phyloP scores from a whole-genome alignment of 2,329 filamentous ascomycete genomes.

The Botryotinia narcissicola region DNA sequence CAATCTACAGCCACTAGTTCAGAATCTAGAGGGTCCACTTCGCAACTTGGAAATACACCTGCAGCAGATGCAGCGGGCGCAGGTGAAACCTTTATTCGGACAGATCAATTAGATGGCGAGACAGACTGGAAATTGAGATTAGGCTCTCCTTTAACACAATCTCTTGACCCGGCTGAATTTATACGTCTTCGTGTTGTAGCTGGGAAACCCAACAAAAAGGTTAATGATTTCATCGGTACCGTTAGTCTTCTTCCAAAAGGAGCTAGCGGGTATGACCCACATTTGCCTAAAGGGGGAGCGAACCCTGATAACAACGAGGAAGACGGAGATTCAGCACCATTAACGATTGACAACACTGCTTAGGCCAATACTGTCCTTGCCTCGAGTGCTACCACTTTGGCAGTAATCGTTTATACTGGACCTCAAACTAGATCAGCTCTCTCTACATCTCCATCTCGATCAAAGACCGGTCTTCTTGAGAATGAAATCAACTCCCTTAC shows the following conservation, averaged over 20 bases:
- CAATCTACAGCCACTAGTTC: slow-evolving; percentile 26
- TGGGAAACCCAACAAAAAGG: slow-evolving; percentile 86
- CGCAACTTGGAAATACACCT: slow-evolving; percentile 32
- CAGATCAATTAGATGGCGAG: slow-evolving; percentile 95
- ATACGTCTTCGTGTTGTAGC: slow-evolving; percentile 69
- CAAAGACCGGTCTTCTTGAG: slow-evolving; percentile 90
- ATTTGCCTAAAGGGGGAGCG: slow-evolving; percentile 35
- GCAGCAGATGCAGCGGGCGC: slow-evolving; percentile 36
- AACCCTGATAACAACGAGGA: slow-evolving; percentile 35
- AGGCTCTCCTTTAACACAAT: slow-evolving; percentile 81
- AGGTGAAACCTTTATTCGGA: slow-evolving; percentile 94
- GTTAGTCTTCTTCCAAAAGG: slow-evolving; percentile 67
- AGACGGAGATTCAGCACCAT: slow-evolving; percentile 59
- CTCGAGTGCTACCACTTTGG: slow-evolving; percentile 83
- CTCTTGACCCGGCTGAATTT: slow-evolving; percentile 70
- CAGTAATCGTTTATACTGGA: slow-evolving; percentile 91
- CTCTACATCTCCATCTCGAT: slow-evolving; percentile 86
- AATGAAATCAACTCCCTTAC: slow-evolving; percentile 96
- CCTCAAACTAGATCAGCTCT: slow-evolving; percentile 90
- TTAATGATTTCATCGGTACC: slow-evolving; percentile 93
- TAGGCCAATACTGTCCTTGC: slow-evolving; percentile 98
- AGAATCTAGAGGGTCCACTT: slow-evolving; percentile 32
- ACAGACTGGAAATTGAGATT: slow-evolving; percentile 97
- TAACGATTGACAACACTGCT: slow-evolving; percentile 95
- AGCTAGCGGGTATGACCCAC: slow-evolving; percentile 48